These are phyloP conservation scores for Tripterygium wilfordii DNA, from an alignment of 177 flowering plant species.

Conservation along the genomic window DNA sequence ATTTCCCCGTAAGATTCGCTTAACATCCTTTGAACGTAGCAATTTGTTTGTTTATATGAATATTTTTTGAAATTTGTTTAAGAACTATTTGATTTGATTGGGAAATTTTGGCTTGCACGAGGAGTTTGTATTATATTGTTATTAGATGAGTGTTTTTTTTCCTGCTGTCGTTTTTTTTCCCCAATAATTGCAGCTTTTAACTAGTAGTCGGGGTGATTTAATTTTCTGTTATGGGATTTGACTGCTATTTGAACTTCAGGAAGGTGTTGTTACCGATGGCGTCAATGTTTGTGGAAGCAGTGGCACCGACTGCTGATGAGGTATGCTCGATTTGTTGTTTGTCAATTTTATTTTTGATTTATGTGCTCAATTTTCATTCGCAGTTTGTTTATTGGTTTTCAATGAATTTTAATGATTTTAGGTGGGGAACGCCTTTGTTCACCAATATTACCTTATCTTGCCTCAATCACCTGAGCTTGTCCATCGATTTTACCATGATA, in stretches of 20 bases:
- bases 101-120: too few relatives aligned
- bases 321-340: not conserved
- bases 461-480: conserved; percentile 67
- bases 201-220: too few relatives aligned
- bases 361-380: not conserved
- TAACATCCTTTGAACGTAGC: too few relatives aligned
- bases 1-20: too few relatives aligned
- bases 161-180: too few relatives aligned
- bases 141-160: not conserved
- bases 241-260: too few relatives aligned
- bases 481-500: conserved; percentile 63
- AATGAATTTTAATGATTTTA: conserved; percentile 12
- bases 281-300: conserved; percentile 25
- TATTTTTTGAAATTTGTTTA: too few relatives aligned
- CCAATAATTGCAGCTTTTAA: conserved; percentile 4
- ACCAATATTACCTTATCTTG: conserved; percentile 67
- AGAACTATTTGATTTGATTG: too few relatives aligned
- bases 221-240: too few relatives aligned
- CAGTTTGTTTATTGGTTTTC: not conserved
- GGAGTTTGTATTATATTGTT: too few relatives aligned
- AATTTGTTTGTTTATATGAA: too few relatives aligned
- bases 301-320: conserved; percentile 39
- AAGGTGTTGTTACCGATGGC: conserved; percentile 32
- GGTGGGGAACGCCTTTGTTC: conserved; percentile 85
- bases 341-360: too few relatives aligned